phyloP scores from a whole-genome alignment of 495 filamentous ascomycete species.

The Tuber calosporum region DNA sequence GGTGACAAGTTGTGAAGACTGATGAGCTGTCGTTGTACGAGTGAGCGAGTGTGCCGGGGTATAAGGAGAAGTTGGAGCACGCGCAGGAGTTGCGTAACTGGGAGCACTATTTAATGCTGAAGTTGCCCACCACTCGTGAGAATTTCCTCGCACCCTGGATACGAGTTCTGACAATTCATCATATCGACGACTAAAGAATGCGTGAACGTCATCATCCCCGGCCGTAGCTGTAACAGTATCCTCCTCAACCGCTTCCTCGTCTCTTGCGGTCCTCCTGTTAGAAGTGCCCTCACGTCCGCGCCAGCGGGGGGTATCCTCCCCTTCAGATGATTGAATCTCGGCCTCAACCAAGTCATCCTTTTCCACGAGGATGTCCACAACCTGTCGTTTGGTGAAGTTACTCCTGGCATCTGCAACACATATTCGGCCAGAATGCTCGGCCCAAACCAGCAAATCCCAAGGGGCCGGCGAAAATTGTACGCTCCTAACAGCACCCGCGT shows the following conservation, averaged over 20 bases:
- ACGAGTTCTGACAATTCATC: constrained; percentile 30
- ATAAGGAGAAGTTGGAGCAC: constrained; percentile 13
- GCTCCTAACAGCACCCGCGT: constrained; percentile 73
- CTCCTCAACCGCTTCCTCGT: constrained; percentile 29
- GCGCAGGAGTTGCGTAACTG: constrained; percentile 18
- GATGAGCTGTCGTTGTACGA: constrained; percentile 19
- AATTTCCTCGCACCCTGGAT: constrained; percentile 34
- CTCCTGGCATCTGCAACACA: constrained; percentile 78
- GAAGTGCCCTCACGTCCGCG: constrained; percentile 26
- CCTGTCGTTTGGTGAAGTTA: constrained; percentile 67
- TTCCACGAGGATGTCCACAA: constrained; percentile 43
- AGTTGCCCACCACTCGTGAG: constrained; percentile 33
- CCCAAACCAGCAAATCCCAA: constrained; percentile 87
- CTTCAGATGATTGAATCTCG: constrained; percentile 31
- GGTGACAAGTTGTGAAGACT: constrained; percentile 14
- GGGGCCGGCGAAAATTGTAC: constrained; percentile 87
- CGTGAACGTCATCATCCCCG: constrained; percentile 27
- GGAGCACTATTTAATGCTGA: constrained; percentile 13
- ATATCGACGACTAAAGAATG: constrained; percentile 33
- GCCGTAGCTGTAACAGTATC: constrained; percentile 25
- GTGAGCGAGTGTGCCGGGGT: constrained; percentile 13
- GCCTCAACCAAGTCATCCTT: constrained; percentile 36
- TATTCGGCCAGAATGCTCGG: constrained; percentile 76
- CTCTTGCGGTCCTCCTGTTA: constrained; percentile 29
- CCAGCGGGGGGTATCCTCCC: constrained; percentile 29